Evolutionary conservation across 208 protist genomes (phyloP).

Genomic region (Acanthamoeba castellanii): DNA sequence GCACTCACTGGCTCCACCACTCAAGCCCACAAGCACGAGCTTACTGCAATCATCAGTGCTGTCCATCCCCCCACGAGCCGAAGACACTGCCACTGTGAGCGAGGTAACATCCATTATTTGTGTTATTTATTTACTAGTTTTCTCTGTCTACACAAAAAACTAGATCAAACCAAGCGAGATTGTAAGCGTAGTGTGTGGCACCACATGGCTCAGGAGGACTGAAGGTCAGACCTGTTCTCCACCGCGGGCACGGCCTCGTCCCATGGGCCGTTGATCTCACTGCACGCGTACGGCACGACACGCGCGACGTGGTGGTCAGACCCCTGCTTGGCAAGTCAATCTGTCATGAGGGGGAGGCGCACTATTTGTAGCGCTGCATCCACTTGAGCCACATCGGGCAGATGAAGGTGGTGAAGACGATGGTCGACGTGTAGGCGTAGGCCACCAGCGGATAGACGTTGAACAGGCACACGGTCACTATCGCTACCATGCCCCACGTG

Average conservation of each 20-base stretch:
- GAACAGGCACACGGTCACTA: slow-evolving; percentile 54
- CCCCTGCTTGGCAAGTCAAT: too few species aligned
- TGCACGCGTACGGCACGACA: background rate
- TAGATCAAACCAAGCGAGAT: background rate
- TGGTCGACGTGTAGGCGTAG: slow-evolving; percentile 71
- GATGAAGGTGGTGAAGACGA: slow-evolving; percentile 80
- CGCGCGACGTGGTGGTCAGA: too few species aligned
- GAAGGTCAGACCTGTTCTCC: background rate
- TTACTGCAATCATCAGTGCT: slow-evolving; percentile 64
- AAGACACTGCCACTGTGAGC: background rate
- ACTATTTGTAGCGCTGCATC: slow-evolving; percentile 87
- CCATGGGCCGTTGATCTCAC: slow-evolving; percentile 83
- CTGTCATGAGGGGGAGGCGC: background rate
- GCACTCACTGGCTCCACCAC: background rate
- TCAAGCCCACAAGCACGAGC: background rate
- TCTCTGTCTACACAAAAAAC: background rate
- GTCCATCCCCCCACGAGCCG: background rate
- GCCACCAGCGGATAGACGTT: slow-evolving; percentile 74
- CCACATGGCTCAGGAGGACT: background rate
- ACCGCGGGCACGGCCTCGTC: slow-evolving; percentile 78
- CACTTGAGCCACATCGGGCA: slow-evolving; percentile 84
- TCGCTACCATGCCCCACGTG: background rate
- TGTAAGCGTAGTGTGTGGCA: background rate
- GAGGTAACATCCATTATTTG: background rate
- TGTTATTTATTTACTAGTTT: background rate